Evolutionary conservation across 495 filamentous ascomycete species (phyloP).

Genomic region (Penicillium paxilli): DNA sequence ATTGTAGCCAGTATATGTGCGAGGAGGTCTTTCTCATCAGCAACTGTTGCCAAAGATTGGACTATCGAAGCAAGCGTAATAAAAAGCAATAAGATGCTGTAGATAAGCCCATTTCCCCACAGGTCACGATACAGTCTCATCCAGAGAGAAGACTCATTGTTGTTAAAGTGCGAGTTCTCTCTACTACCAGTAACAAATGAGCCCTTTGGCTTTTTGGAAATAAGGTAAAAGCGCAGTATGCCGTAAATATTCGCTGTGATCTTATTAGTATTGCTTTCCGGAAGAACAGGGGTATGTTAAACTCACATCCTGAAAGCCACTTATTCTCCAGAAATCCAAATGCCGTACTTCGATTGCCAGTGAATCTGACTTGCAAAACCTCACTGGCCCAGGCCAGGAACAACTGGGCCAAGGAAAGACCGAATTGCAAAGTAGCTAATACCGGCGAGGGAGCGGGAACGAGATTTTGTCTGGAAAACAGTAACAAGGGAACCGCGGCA

Average conservation of each 20-base stretch:
- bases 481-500: conserved; percentile 21
- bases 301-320: conserved; percentile 34
- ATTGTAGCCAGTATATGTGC: conserved; percentile 17
- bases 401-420: conserved; percentile 16
- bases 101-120: conserved; percentile 24
- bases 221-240: conserved; percentile 28
- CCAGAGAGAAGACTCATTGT: conserved; percentile 3
- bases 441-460: conserved; percentile 12
- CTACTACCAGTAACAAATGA: conserved; percentile 42
- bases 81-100: conserved; percentile 18
- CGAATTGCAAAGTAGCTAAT: conserved; percentile 15
- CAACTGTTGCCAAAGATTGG: not conserved
- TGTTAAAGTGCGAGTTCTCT: conserved; percentile 28
- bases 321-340: conserved; percentile 38
- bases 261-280: not conserved
- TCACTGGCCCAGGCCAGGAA: conserved; percentile 28
- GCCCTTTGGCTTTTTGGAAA: conserved; percentile 33
- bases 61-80: conserved; percentile 13
- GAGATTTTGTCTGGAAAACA: conserved; percentile 11
- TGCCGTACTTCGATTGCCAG: conserved; percentile 13
- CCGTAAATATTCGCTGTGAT: conserved; percentile 27
- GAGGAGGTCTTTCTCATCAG: not conserved
- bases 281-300: not conserved
- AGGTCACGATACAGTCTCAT: conserved; percentile 17
- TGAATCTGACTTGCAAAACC: conserved; percentile 20